These are phyloP conservation scores for Pichia cactophila DNA, from an alignment of 1,139 yeast genomes.

Conservation along the genomic window DNA sequence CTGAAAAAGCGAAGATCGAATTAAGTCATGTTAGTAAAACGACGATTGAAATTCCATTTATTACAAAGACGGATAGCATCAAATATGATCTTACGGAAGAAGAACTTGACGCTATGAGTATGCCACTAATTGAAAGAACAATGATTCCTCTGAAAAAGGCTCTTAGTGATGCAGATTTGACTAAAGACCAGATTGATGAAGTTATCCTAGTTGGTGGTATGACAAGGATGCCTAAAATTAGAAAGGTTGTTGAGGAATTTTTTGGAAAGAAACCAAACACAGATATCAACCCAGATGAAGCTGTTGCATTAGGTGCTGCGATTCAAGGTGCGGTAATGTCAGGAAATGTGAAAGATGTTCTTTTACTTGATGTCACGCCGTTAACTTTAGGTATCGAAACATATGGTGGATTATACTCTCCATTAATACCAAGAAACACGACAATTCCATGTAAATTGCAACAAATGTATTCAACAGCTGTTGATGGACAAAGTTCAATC, in stretches of 20 bases:
- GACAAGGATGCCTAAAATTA: conserved; percentile 77
- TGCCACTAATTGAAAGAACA: conserved; percentile 53
- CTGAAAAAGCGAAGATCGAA: conserved; percentile 65
- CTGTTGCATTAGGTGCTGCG: conserved; percentile 80
- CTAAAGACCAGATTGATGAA: conserved; percentile 57
- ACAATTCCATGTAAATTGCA: conserved; percentile 68
- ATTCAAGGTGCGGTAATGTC: conserved; percentile 74
- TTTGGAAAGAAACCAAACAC: conserved; percentile 56
- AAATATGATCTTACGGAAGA: conserved; percentile 48
- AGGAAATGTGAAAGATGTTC: conserved; percentile 65
- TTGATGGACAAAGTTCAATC: conserved; percentile 79
- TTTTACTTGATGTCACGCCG: conserved; percentile 71
- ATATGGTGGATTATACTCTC: conserved; percentile 73
- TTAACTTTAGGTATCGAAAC: conserved; percentile 75
- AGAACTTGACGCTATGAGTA: conserved; percentile 55
- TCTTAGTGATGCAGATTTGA: conserved; percentile 61
- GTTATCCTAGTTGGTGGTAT: conserved; percentile 74
- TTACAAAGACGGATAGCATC: conserved; percentile 37
- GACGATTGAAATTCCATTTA: conserved; percentile 57
- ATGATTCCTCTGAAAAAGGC: conserved; percentile 62
- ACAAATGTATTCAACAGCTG: conserved; percentile 72
- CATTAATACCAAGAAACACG: conserved; percentile 67
- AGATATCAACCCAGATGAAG: conserved; percentile 74
- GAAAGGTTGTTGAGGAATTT: conserved; percentile 48
- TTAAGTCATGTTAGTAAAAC: conserved; percentile 54